Percentiles rank a stretch among this genome's conserved stretches.
Conservation (phyloP, 805 yeast genomes). For the Monosporozyma yasuniensis region DNA sequence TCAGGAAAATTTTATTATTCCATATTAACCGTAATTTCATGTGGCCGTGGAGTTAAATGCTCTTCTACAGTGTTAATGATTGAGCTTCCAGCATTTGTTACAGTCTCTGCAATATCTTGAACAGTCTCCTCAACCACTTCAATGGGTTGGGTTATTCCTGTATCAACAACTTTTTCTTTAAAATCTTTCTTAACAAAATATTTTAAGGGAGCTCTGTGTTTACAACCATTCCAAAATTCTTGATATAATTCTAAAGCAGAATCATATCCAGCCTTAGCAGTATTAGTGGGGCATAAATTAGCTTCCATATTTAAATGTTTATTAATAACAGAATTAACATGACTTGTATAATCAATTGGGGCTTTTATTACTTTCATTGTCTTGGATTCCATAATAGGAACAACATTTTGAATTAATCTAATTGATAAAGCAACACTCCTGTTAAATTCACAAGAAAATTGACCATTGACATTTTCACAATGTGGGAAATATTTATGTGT, state of each 20-base stretch:
- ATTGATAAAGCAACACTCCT: conserved; percentile 39
- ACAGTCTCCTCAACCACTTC: neutral
- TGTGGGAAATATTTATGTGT: conserved; percentile 41
- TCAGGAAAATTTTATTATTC: conserved; percentile 1
- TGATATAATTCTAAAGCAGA: conserved; percentile 27
- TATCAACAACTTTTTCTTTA: neutral
- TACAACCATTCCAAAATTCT: conserved; percentile 16
- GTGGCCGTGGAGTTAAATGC: neutral
- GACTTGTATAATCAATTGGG: conserved; percentile 32
- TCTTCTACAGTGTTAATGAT: neutral
- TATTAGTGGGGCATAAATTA: conserved; percentile 24
- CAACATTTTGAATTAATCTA: conserved; percentile 33
- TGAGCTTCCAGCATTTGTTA: neutral
- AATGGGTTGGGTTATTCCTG: neutral
- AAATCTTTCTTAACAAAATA: neutral
- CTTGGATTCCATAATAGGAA: neutral
- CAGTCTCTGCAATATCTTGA: neutral
- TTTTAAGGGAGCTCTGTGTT: neutral
- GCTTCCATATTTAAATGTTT: conserved; percentile 35
- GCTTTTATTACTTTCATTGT: conserved; percentile 7
- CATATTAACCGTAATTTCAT: conserved; percentile 2
- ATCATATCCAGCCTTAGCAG: conserved; percentile 28
- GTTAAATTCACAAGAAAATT: conserved; percentile 47
- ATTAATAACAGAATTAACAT: conserved; percentile 34
- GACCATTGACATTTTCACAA: conserved; percentile 31